Conservation (phyloP, 371 early-diverging fungal genomes). For the Capillidium heterosporum region DNA sequence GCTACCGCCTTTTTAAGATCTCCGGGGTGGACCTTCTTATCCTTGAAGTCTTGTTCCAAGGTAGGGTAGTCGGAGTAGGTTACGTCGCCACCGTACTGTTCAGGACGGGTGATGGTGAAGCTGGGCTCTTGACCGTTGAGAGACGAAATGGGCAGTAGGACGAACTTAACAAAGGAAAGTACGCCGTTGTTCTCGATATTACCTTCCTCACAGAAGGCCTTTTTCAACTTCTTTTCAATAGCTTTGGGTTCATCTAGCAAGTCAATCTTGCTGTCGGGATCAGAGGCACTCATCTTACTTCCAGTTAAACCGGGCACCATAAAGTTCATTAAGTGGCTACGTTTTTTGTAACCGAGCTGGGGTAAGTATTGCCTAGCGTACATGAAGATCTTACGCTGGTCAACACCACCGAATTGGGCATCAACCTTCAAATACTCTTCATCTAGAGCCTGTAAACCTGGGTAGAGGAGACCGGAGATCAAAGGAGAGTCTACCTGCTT, state of each 20-base stretch:
- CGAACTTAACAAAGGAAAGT: conserved; percentile 72
- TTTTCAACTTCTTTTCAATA: conserved; percentile 85
- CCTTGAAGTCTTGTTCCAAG: conserved; percentile 74
- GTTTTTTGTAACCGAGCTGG: conserved; percentile 91
- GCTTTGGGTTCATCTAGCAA: conserved; percentile 75
- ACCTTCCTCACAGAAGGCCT: conserved; percentile 97
- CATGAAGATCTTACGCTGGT: conserved; percentile 99
- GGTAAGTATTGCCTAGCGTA: conserved; percentile 97
- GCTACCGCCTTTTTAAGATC: conserved; percentile 90
- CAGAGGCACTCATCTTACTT: conserved; percentile 97
- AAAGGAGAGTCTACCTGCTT: conserved; percentile 96
- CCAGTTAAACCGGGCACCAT: conserved; percentile 98
- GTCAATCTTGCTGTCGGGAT: conserved; percentile 96
- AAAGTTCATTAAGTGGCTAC: conserved; percentile 98
- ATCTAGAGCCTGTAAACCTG: conserved; percentile 98
- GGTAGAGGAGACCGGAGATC: conserved; percentile 93
- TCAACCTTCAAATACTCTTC: conserved; percentile 97
- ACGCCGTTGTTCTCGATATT: conserved; percentile 91
- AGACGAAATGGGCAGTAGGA: conserved; percentile 72
- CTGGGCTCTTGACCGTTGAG: conserved; percentile 28
- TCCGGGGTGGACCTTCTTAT: conserved; percentile 85
- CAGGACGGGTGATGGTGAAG: conserved; percentile 58
- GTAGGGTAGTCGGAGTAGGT: conserved; percentile 48
- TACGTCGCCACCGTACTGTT: conserved; percentile 77
- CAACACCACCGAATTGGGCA: conserved; percentile 99